Conservation (phyloP, 1,284 basidiomycete genomes). For the Apiotrichum mycotoxinovorans region DNA sequence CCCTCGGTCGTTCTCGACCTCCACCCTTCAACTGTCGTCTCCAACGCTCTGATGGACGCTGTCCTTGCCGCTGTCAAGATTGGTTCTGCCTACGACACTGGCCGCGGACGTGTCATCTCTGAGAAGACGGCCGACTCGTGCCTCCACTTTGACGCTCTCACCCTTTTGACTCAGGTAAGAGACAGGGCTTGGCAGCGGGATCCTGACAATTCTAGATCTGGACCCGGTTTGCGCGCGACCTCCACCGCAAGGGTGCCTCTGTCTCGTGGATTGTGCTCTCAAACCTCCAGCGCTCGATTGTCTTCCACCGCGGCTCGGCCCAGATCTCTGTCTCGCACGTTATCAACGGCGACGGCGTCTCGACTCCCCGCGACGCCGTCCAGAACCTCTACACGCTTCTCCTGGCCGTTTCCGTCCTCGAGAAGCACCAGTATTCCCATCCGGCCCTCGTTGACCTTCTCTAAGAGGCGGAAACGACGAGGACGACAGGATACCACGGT, state of each 20-base stretch:
- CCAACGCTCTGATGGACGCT: conserved; percentile 17
- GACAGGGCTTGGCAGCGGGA: neutral
- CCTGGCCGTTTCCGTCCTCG: conserved; percentile 14
- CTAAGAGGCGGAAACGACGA: neutral
- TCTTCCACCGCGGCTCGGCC: conserved; percentile 16
- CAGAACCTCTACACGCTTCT: conserved; percentile 21
- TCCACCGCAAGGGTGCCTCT: conserved; percentile 5
- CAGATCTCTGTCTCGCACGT: conserved; percentile 16
- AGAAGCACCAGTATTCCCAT: conserved; percentile 19
- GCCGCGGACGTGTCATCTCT: conserved; percentile 13
- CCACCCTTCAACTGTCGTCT: conserved; percentile 18
- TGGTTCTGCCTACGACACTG: conserved; percentile 6
- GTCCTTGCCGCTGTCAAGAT: conserved; percentile 11
- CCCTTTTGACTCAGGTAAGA: conserved; percentile 17
- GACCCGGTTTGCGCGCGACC: conserved; percentile 16
- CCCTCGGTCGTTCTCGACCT: conserved; percentile 16
- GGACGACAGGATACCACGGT: neutral
- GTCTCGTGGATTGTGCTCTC: conserved; percentile 14
- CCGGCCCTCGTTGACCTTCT: conserved; percentile 8
- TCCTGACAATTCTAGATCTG: conserved; percentile 14
- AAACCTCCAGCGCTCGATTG: conserved; percentile 17
- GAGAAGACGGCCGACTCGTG: conserved; percentile 3
- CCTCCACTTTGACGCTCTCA: conserved; percentile 18
- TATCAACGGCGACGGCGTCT: conserved; percentile 9
- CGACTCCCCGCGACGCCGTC: conserved; percentile 14